Evolutionary conservation across 768 basidiomycete species (phyloP), one percentile per base, ranked within the genome.

Genomic region (Pseudohyphozyma bogoriensis): DNA sequence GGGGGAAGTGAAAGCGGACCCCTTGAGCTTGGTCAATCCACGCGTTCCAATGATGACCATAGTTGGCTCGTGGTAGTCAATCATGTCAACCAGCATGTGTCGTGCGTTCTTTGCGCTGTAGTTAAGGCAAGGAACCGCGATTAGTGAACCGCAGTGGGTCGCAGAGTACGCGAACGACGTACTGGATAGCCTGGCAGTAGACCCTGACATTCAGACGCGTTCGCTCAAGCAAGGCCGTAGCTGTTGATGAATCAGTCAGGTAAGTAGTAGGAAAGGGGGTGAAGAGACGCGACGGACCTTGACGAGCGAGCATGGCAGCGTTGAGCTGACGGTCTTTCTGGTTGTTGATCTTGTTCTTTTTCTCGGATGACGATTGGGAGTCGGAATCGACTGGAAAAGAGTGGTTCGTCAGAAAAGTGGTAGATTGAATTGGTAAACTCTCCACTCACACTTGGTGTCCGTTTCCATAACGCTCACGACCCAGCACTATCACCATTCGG

Each of bases 391-490:
- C 67, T 70, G 60, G 20, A 20, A n/a, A 28, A 4, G 26, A 5
- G 24, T 3, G 32, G 22, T 7, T 35, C 26, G 39, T 45, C 4
- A 42, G 46, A 16, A 26, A n/a, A 20, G 40, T 15, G 22, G 22
- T 2, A 10, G 20, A 29, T 29, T 26, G 29, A 20, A 10, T 2
- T 13, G 45, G 31, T 7, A 32, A 42, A 35, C 15, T 18, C 9
- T 2, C 31, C 28, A 72, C 82, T 60, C 66, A 88, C 90, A 80
- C 77, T 92, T 96, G 47, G 78, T 78, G 66, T 97, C 95, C 66
- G 89, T 92, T 74, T 99, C 95, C 51, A 87, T 83, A 1, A 96
- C 86, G 4, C 85, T 89, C 0, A 95, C 86, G 60, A 97, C 79
- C 61, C 92, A 79, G 76, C 84, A 64, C 61, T 64, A 42, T 31